These are phyloP conservation scores for Cladophialophora psammophila DNA, from an alignment of 2,329 filamentous ascomycete genomes.

Conservation along the genomic window DNA sequence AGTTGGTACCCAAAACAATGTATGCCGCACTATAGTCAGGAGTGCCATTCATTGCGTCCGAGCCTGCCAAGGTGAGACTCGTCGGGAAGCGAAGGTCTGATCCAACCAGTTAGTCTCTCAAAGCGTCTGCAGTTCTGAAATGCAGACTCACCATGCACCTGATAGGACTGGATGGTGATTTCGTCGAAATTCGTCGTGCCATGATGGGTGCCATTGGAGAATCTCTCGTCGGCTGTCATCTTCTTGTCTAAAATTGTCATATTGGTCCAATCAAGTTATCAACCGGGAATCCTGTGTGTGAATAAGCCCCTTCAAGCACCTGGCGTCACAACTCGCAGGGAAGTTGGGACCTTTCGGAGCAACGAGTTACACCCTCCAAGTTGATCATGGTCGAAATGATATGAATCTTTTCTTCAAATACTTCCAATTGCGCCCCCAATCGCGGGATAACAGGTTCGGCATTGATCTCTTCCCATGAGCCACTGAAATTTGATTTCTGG, in stretches of 20 bases:
- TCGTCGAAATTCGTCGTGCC: not conserved
- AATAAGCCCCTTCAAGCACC: not conserved
- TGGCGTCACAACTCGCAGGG: not conserved
- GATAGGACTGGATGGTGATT: conserved; percentile 5
- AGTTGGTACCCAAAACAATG: conserved; percentile 86
- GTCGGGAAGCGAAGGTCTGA: conserved; percentile 19
- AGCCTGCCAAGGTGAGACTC: conserved; percentile 18
- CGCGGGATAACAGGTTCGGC: not conserved
- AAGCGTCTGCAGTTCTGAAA: not conserved
- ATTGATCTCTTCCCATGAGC: not conserved
- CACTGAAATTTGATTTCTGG: not conserved
- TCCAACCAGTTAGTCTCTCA: not conserved
- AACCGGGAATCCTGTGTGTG: not conserved
- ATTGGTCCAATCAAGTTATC: not conserved
- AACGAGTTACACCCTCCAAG: not conserved
- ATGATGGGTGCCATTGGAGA: not conserved
- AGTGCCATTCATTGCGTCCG: conserved; percentile 79
- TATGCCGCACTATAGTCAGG: conserved; percentile 95
- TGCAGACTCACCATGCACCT: conserved; percentile 8
- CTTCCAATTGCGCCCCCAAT: not conserved
- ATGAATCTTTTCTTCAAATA: not conserved
- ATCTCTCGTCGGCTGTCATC: not conserved
- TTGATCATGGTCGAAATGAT: not conserved
- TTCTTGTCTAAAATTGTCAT: not conserved
- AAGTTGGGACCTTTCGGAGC: not conserved